Evolutionary conservation across 768 basidiomycete species (phyloP).

Genomic region (Psilocybe tampanensis): DNA sequence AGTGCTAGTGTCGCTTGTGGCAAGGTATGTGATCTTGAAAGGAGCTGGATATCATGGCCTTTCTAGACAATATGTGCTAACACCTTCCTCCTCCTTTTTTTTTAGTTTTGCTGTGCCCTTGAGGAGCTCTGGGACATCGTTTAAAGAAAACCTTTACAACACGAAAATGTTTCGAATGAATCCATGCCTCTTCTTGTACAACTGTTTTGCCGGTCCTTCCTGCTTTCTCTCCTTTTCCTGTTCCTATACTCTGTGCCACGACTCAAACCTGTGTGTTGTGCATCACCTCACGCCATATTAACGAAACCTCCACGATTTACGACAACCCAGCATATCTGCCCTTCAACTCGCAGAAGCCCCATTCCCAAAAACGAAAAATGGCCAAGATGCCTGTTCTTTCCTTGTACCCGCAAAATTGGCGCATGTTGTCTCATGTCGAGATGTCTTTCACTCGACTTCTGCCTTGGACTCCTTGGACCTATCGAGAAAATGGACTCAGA

Average conservation of each 20-base stretch:
- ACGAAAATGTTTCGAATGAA: background rate
- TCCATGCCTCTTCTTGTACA: background rate
- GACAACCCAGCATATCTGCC: constrained; percentile 37
- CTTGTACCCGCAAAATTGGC: background rate
- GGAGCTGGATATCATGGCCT: background rate
- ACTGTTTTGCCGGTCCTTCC: background rate
- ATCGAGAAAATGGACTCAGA: too few species aligned
- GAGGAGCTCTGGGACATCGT: constrained; percentile 97
- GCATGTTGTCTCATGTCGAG: too few species aligned
- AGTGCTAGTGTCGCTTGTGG: constrained; percentile 96
- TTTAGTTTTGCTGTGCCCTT: constrained; percentile 84
- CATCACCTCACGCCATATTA: background rate
- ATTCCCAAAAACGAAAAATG: background rate
- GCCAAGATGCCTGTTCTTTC: too few species aligned
- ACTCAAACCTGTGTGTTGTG: constrained; percentile 8
- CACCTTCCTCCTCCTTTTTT: constrained; percentile 1
- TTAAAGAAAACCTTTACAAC: constrained; percentile 32
- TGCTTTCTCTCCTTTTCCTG: constrained; percentile 9
- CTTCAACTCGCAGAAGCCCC: constrained; percentile 46
- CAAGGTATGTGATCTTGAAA: constrained; percentile 62
- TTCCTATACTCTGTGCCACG: background rate
- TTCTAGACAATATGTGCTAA: background rate
- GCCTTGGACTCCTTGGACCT: too few species aligned
- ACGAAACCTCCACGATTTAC: constrained; percentile 19
- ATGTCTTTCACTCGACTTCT: too few species aligned